Percentiles rank a stretch among this genome's conserved stretches.
Conservation (phyloP, 805 yeast genomes). For the Candida pseudoglaebosa region DNA sequence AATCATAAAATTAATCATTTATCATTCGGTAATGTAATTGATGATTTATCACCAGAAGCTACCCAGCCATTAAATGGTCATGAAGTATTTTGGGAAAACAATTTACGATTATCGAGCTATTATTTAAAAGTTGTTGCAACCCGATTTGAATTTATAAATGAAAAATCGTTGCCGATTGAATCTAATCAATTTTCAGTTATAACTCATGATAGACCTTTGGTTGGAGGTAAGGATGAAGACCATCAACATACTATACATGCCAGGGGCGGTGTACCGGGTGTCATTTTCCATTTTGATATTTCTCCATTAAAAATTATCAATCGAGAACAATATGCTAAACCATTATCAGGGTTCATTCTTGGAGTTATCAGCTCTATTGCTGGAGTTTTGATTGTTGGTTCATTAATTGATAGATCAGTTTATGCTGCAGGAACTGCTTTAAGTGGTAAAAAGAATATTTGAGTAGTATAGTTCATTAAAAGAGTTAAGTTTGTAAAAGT, state of each 20-base stretch:
- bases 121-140: constrained; percentile 89
- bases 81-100: constrained; percentile 37
- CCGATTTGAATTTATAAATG: constrained; percentile 66
- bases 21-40: constrained; percentile 60
- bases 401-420: constrained; percentile 80
- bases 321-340: constrained; percentile 64
- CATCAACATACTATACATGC: constrained; percentile 82
- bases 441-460: constrained; percentile 58
- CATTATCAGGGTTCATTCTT: constrained; percentile 79
- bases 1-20: constrained; percentile 76
- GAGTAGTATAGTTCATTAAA: constrained; percentile 5
- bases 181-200: constrained; percentile 92
- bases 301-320: constrained; percentile 90
- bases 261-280: constrained; percentile 88
- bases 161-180: constrained; percentile 45
- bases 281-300: constrained; percentile 84
- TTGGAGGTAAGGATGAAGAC: constrained; percentile 87
- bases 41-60: constrained; percentile 29
- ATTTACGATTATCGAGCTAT: constrained; percentile 67
- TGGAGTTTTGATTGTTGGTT: constrained; percentile 89
- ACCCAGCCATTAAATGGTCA: constrained; percentile 69
- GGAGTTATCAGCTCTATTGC: constrained; percentile 88
- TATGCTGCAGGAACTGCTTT: constrained; percentile 84
- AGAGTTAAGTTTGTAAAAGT: no score
- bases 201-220: constrained; percentile 77